A percentile compares a stretch with the other conserved stretches of the same genome.
Evolutionary conservation across 768 basidiomycete genomes (phyloP).

Genomic region (Myochromella boudieri): DNA sequence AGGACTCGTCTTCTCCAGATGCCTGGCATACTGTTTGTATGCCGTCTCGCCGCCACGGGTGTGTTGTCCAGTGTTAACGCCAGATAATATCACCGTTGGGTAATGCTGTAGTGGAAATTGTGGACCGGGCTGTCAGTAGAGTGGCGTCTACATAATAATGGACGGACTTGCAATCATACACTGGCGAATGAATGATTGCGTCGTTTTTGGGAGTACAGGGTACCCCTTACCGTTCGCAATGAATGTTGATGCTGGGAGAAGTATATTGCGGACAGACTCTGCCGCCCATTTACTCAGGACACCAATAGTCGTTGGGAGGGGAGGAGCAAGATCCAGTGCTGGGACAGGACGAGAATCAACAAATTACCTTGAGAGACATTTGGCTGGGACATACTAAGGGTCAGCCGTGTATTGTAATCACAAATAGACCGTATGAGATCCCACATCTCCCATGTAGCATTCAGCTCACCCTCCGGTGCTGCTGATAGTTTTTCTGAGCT

Average conservation of each 20-base stretch:
- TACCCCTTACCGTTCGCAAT: slow-evolving; percentile 96
- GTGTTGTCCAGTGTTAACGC: slow-evolving; percentile 65
- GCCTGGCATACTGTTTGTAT: slow-evolving; percentile 86
- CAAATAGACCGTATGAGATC: slow-evolving; percentile 91
- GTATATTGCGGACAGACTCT: slow-evolving; percentile 87
- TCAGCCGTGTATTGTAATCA: slow-evolving; percentile 74
- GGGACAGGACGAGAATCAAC: slow-evolving; percentile 14
- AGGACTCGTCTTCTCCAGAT: slow-evolving; percentile 78
- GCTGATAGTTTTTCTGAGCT: slow-evolving; percentile 29
- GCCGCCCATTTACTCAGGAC: slow-evolving; percentile 89
- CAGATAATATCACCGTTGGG: slow-evolving; percentile 82
- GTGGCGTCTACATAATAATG: not conserved
- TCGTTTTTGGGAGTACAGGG: slow-evolving; percentile 91
- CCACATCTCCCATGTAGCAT: slow-evolving; percentile 98
- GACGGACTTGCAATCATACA: slow-evolving; percentile 72
- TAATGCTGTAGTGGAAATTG: slow-evolving; percentile 57
- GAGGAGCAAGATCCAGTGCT: slow-evolving; percentile 93
- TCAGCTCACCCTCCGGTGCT: slow-evolving; percentile 56
- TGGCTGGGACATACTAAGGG: slow-evolving; percentile 54
- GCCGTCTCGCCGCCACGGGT: slow-evolving; percentile 78
- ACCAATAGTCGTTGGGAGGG: slow-evolving; percentile 74
- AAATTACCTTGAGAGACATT: not conserved
- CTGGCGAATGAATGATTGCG: slow-evolving; percentile 87
- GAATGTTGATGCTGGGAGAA: slow-evolving; percentile 87
- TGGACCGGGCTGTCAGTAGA: slow-evolving; percentile 12